phyloP scores from a whole-genome alignment of 2,329 filamentous ascomycete genomes.

The Phialocephala sp. region DNA sequence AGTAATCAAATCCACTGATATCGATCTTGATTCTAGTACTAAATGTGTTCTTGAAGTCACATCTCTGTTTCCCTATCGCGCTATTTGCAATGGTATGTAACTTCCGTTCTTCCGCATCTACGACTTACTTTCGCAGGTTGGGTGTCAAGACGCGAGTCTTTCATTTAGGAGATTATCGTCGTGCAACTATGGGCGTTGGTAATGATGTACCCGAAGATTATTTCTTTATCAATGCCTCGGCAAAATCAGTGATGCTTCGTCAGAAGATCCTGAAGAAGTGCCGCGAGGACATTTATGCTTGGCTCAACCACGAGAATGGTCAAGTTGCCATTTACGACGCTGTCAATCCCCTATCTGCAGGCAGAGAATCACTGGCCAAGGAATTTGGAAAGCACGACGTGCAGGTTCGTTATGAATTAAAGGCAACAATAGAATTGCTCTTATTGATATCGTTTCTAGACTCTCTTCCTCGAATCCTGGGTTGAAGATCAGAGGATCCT shows the following conservation, averaged over 20 bases:
- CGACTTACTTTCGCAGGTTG: slow-evolving; percentile 60
- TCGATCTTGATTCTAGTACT: slow-evolving; percentile 10
- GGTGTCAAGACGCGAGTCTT: slow-evolving; percentile 98
- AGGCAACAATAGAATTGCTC: neutral
- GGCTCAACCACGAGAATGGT: slow-evolving; percentile 95
- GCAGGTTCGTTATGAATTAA: slow-evolving; percentile 59
- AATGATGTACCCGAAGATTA: slow-evolving; percentile 94
- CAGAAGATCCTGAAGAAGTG: slow-evolving; percentile 99
- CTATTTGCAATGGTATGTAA: slow-evolving; percentile 83
- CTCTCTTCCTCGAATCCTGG: slow-evolving; percentile 94
- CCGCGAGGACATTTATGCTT: slow-evolving; percentile 94
- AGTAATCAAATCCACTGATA: slow-evolving; percentile 43
- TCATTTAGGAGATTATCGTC: slow-evolving; percentile 93
- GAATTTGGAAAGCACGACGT: slow-evolving; percentile 99
- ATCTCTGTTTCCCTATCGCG: slow-evolving; percentile 94
- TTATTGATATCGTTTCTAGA: slow-evolving; percentile 56
- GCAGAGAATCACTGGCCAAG: slow-evolving; percentile 84
- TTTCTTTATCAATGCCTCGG: slow-evolving; percentile 94
- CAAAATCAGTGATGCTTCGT: slow-evolving; percentile 87
- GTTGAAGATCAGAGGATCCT: slow-evolving; percentile 94
- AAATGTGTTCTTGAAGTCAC: slow-evolving; percentile 60
- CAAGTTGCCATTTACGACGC: slow-evolving; percentile 99
- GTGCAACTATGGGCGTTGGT: slow-evolving; percentile 84
- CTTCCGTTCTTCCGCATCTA: neutral
- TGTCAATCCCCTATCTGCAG: slow-evolving; percentile 87